These are phyloP conservation scores for Zopfochytrium polystomum DNA, from an alignment of 371 early-diverging fungal species.

Conservation along the genomic window DNA sequence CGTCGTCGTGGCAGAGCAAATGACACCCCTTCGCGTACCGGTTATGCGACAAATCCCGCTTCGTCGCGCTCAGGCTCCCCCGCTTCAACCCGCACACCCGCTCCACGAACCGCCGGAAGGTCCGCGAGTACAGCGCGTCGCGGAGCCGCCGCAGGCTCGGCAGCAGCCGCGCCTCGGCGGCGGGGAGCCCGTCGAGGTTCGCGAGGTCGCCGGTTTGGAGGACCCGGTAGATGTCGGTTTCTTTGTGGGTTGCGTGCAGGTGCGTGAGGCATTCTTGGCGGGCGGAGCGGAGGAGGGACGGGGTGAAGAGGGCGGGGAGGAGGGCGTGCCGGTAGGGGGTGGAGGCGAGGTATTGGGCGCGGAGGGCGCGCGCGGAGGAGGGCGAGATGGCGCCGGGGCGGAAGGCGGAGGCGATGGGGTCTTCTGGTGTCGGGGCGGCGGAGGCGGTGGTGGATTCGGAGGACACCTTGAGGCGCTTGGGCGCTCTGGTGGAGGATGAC, in stretches of 20 bases:
- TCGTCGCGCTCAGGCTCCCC: conserved; percentile 56
- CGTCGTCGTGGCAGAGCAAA: conserved; percentile 75
- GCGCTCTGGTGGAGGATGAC: too few species aligned
- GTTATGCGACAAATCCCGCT: conserved; percentile 63
- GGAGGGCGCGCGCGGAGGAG: neutral
- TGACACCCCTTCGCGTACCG: conserved; percentile 71
- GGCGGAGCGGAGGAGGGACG: conserved; percentile 57
- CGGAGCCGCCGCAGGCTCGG: too few species aligned
- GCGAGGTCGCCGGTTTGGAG: conserved; percentile 77
- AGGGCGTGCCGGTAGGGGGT: conserved; percentile 65
- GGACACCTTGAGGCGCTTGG: too few species aligned
- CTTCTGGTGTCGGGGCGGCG: too few species aligned
- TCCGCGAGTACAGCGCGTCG: conserved; percentile 66
- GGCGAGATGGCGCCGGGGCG: too few species aligned
- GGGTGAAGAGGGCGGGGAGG: conserved; percentile 58
- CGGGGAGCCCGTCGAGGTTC: conserved; percentile 69
- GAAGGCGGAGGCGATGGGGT: too few species aligned
- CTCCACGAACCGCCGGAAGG: conserved; percentile 66
- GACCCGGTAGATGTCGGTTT: conserved; percentile 74
- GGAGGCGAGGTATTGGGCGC: conserved; percentile 33
- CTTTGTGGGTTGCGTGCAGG: conserved; percentile 67
- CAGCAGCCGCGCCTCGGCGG: too few species aligned
- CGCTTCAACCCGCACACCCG: too few species aligned
- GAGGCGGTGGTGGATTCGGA: too few species aligned
- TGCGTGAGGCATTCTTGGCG: conserved; percentile 60